Base-by-base conservation (phyloP, 2,329 filamentous ascomycete genomes). In the Neofusicoccum sp. region DNA sequence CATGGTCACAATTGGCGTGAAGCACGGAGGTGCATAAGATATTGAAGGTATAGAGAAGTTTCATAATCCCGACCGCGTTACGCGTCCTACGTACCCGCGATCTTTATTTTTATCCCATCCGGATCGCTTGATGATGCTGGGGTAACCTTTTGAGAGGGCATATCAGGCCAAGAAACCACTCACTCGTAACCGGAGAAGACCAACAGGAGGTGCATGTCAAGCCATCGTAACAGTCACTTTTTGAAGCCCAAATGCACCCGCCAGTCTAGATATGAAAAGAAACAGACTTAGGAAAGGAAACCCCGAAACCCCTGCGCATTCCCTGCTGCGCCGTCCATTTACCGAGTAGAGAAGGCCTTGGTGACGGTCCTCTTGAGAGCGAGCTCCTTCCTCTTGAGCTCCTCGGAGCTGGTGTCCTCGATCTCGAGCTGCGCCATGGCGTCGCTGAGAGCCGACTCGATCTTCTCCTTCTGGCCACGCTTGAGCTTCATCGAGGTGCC, bases 371-470 rank as follows among this genome's bases (percentile, higher is more conserved):
- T 86, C 91, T 98, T 99, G 67, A 99, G 86, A 64, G 92, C 92
- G 68, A 99, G 84, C 86, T 99, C 95, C 89, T 97, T 96, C 91
- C 98, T 98, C 91, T 96, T 98, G 71, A 99, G 84, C 76, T 99
- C 95, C 71, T 99, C 96, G 64, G 92, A 90, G 65, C 82, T 81
- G 61, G 91, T 90, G 70, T 99, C 96, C 80, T 93, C 90, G 74
- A 99, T 83, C 87, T 99, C 95, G 66, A 99, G 90, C 81, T 96
- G 89, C 67, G 87, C 90, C 95, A 99, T 98, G 71, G 95, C 95
- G 73, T 99, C 95, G 79, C 89, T 93, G 71, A 99, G 90, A 69
- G 92, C 90, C 75, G 89, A 88, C 87, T 99, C 95, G 69, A 99
- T 97, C 89, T 96, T 98, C 82, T 97, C 93, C 89, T 96, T 96